phyloP scores from a whole-genome alignment of 495 filamentous ascomycete species.

The Aspergillus mulundensis region DNA sequence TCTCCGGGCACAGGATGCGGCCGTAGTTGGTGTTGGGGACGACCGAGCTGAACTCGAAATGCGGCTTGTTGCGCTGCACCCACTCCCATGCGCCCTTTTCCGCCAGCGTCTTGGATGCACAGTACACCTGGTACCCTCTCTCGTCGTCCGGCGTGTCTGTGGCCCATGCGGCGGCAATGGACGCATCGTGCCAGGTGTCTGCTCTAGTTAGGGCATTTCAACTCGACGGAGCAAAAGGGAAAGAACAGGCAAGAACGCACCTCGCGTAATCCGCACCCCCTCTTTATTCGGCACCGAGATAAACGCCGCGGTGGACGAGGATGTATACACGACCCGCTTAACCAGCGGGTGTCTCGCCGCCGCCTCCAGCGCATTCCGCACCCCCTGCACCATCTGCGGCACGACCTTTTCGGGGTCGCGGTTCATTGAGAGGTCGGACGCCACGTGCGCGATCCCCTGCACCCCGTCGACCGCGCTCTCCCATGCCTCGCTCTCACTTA shows the following conservation, averaged over 20 bases:
- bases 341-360: conserved; percentile 42
- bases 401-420: conserved; percentile 43
- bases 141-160: not conserved
- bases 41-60: conserved; percentile 48
- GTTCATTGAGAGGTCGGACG: conserved; percentile 36
- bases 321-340: conserved; percentile 50
- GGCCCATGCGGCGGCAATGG: conserved; percentile 39
- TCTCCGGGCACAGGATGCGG: conserved; percentile 24
- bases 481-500: conserved; percentile 36
- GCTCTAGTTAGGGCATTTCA: not conserved
- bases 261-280: conserved; percentile 1
- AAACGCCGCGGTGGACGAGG: conserved; percentile 42
- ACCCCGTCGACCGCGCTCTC: conserved; percentile 19
- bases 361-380: conserved; percentile 36
- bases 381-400: conserved; percentile 33
- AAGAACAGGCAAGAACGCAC: too few species aligned
- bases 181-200: conserved; percentile 46
- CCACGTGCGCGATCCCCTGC: conserved; percentile 38
- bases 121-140: conserved; percentile 44
- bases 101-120: conserved; percentile 50
- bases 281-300: conserved; percentile 15
- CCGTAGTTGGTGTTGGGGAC: conserved; percentile 38
- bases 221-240: too few species aligned
- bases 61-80: conserved; percentile 41
- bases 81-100: conserved; percentile 54